Evolutionary conservation across 192 early-diverging fungal genomes (phyloP).

Genomic region (Obelidium mucronatum): DNA sequence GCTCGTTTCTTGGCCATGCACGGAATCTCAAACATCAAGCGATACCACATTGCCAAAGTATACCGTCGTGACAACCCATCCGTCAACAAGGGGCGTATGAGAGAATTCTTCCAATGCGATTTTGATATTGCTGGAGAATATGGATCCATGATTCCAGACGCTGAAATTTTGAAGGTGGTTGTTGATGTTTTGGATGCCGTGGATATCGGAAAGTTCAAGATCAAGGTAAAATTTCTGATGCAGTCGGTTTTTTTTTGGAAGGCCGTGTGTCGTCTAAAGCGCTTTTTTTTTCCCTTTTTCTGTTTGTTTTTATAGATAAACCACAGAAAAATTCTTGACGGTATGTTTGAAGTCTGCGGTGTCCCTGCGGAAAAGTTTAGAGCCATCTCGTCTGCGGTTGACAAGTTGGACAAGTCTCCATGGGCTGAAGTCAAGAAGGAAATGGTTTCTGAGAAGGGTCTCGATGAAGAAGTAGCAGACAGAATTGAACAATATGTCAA

Average conservation of each 20-base stretch:
- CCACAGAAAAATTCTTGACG: conserved; percentile 96
- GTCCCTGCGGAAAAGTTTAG: conserved; percentile 89
- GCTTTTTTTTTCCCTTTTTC: background rate
- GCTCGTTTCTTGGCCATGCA: conserved; percentile 96
- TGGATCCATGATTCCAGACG: conserved; percentile 97
- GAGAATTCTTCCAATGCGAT: conserved; percentile 99
- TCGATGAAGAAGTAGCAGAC: conserved; percentile 81
- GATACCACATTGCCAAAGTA: conserved; percentile 98
- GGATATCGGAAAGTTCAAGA: conserved; percentile 85
- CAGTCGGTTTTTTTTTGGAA: background rate
- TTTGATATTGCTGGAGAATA: conserved; percentile 96
- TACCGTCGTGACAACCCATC: conserved; percentile 98
- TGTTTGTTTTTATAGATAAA: conserved; percentile 85
- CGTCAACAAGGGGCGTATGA: conserved; percentile 98
- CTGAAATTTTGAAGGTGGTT: conserved; percentile 84
- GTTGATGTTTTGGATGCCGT: conserved; percentile 82
- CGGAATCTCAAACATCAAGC: conserved; percentile 85
- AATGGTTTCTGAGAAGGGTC: conserved; percentile 93
- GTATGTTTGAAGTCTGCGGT: conserved; percentile 96
- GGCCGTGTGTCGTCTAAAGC: too few relatives aligned
- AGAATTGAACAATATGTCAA: conserved; percentile 92
- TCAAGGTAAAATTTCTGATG: conserved; percentile 69
- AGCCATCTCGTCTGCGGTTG: conserved; percentile 94
- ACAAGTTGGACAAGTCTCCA: conserved; percentile 96
- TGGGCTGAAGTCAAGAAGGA: conserved; percentile 95